Evolutionary conservation across 2,329 filamentous ascomycete genomes (phyloP).

Genomic region (Phialocephala subalpina): DNA sequence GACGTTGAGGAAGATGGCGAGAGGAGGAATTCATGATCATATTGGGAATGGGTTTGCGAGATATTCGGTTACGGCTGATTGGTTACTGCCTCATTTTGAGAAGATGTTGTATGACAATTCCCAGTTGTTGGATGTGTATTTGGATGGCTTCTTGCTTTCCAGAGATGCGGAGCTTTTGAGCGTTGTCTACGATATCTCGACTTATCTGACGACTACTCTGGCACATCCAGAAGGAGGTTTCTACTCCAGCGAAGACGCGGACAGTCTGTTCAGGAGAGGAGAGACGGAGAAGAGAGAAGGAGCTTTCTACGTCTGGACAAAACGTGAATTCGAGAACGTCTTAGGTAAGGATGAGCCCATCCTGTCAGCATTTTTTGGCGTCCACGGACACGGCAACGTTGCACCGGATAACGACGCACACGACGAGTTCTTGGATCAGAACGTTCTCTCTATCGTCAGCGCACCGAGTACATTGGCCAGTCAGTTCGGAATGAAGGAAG

Average conservation of each 20-base stretch:
- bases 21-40: constrained; percentile 76
- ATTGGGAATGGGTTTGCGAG: constrained; percentile 82
- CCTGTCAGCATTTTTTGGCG: constrained; percentile 84
- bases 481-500: constrained; percentile 76
- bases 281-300: constrained; percentile 88
- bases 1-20: constrained; percentile 81
- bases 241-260: constrained; percentile 88
- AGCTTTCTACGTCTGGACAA: constrained; percentile 93
- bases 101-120: constrained; percentile 96
- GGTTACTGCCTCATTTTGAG: constrained; percentile 95
- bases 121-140: constrained; percentile 81
- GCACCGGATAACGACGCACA: constrained; percentile 83
- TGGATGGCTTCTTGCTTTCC: constrained; percentile 78
- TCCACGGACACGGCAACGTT: constrained; percentile 86
- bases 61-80: constrained; percentile 90
- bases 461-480: constrained; percentile 74
- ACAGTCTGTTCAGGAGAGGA: constrained; percentile 77
- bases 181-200: constrained; percentile 80
- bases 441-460: constrained; percentile 78
- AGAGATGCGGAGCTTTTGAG: constrained; percentile 75
- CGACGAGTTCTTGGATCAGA: constrained; percentile 94
- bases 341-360: constrained; percentile 76
- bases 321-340: constrained; percentile 83
- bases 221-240: constrained; percentile 76
- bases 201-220: constrained; percentile 84